Base-by-base conservation (phyloP, 2,329 filamentous ascomycete species). In the Paecilomyces sp. region DNA sequence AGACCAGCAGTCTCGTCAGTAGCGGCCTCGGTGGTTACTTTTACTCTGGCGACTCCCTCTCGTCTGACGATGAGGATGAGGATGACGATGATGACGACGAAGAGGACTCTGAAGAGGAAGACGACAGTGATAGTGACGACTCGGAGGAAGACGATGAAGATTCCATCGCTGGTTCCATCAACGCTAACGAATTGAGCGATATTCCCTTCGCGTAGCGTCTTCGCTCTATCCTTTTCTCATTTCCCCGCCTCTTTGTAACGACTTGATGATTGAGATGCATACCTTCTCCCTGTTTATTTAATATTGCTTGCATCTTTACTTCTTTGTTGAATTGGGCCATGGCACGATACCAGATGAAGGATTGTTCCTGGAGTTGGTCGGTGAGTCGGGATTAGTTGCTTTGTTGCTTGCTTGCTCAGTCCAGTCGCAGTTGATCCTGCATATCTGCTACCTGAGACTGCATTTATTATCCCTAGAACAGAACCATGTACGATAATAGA, bases 1-100 rank as follows among this genome's bases (percentile, higher is more conserved):
- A 74, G 61, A 73, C 66, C 12, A 77, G 75, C 41, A 73, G 69
- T n/a, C 62, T 78, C 33, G 75, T 78, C 30, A 74, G 71, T 34
- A 67, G 67, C 34, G 74, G 74, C 2, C 63, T 77, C 22, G 73
- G 69, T 12, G 64, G 57, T n/a, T 68, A 65, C 24, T 65, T 65
- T 28, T 28, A 28, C 25, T 28, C 25, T 3, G 25, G 25, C 18
- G 71, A 66, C 54, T 68, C 66, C 3, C 60, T 57, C 54, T 68
- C 66, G 2, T 61, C 58, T n/a, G 62, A 62, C 24, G 30, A 31
- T 41, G 13, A 15, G 3, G 50, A n/a, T 3, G 25, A 53, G 12
- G 36, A 53, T 25, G 51, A 50, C 22, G 41, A 55, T 56, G 24
- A 34, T 30, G 55, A 58, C 18, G 65, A 65, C 22, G 65, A 66